Evolutionary conservation across 305 asterid genomes (phyloP), one percentile per base, ranked within the genome.

Genomic region (Fraxinus ornus): DNA sequence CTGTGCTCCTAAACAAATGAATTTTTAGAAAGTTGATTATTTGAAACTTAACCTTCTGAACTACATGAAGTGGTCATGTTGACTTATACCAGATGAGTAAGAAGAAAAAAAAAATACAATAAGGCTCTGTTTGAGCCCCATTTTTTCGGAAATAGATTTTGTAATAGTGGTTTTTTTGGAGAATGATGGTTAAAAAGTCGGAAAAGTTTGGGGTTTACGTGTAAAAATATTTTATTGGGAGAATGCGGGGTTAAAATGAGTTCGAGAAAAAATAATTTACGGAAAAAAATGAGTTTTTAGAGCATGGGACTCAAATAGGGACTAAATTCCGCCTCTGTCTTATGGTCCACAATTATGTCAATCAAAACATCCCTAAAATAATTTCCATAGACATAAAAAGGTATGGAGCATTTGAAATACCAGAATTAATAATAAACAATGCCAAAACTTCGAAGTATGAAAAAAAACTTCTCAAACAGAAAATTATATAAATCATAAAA

Each of bases 1-100:
- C 84, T 91, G 98, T 84, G 95, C 98, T 87, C 95, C 99, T 93
- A 81, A 33, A 80, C 64, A 81, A 76, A 39, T 66, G 21, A 17
- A 80, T 33, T 68, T 55, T 49, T 73, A 71, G 73, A 57, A 64
- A 70, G 39, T 70, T 28, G 5, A 41, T 30, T 17, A 81, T 22
- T 35, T 15, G 35, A 78, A 57, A 21, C 78, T 57, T 21, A 24
- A 79, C 76, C 36, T 80, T 47, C 76, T 80, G 28, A 71, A 75
- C 44, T 17, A 49, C 62, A 49, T 49, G 2, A 49, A 49, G 7
- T 17, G 22, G 19, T 35, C 13, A 49, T 37, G 44, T 73, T 12
- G 52, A 44, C 77, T 79, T 75, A 64, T 36, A 55, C 22, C 37
- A 47, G 44, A 79, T 70, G 19, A 81, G 52, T 62, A 19, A 10